These are phyloP conservation scores for Orobanche coerulescens DNA, from an alignment of 257 asterid species.

Conservation along the genomic window DNA sequence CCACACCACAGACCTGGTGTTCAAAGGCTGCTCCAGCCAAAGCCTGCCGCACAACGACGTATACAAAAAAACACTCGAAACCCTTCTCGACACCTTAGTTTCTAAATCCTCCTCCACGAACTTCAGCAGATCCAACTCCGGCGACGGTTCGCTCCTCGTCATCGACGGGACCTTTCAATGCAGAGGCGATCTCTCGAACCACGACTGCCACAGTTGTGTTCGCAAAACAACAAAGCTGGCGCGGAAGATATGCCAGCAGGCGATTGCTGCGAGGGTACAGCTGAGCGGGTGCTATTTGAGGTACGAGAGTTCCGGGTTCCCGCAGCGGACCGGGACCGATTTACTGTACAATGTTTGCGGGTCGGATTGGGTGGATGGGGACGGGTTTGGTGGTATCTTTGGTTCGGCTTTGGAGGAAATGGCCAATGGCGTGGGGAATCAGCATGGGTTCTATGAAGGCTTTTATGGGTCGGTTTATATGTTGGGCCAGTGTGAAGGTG, in stretches of 20 bases:
- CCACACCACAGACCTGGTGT: conserved; percentile 45
- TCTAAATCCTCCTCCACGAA: conserved; percentile 58
- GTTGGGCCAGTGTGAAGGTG: conserved; percentile 94
- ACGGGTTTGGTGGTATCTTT: conserved; percentile 59
- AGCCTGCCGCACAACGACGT: conserved; percentile 34
- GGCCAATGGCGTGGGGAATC: conserved; percentile 42
- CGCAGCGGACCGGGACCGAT: conserved; percentile 47
- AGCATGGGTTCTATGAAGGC: conserved; percentile 57
- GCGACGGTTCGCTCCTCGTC: conserved; percentile 35
- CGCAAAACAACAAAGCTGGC: conserved; percentile 30
- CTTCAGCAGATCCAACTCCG: conserved; percentile 53
- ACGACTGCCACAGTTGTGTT: conserved; percentile 53
- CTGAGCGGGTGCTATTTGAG: conserved; percentile 65
- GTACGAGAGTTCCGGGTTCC: conserved; percentile 58
- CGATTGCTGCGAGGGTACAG: conserved; percentile 70
- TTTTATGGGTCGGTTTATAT: conserved; percentile 59
- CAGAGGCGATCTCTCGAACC: conserved; percentile 65
- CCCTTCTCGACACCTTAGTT: conserved; percentile 33
- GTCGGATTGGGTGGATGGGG: conserved; percentile 52
- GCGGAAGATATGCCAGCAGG: conserved; percentile 44
- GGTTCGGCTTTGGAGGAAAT: conserved; percentile 60
- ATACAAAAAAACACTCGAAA: conserved; percentile 36
- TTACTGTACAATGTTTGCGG: conserved; percentile 69
- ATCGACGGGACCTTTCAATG: conserved; percentile 74
- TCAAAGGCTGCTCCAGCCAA: conserved; percentile 89